Percentiles rank a stretch among this genome's conserved stretches.
phyloP scores from a whole-genome alignment of 345 rosid species.

The Psidium friedrichsthalianum region DNA sequence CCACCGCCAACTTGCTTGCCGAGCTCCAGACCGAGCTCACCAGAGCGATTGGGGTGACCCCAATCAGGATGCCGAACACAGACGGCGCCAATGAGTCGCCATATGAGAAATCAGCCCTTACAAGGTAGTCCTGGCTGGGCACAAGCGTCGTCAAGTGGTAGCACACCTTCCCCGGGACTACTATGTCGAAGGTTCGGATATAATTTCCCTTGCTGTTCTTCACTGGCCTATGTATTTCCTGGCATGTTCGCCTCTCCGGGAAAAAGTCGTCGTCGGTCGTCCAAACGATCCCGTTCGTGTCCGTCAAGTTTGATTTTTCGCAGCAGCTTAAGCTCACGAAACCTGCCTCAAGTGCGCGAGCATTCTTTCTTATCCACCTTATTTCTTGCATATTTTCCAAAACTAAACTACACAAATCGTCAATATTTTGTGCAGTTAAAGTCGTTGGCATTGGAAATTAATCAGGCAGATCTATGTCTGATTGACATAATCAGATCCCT shows the following conservation, averaged over 20 bases:
- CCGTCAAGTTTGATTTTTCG: conserved; percentile 13
- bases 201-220: conserved; percentile 1
- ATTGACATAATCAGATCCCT: neutral
- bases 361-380: neutral
- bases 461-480: neutral
- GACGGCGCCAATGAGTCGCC: conserved; percentile 2
- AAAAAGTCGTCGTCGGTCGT: conserved; percentile 28
- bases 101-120: conserved; percentile 28
- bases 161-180: conserved; percentile 32
- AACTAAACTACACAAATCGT: neutral
- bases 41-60: conserved; percentile 17
- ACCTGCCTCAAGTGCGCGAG: conserved; percentile 22
- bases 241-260: conserved; percentile 19
- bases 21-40: conserved; percentile 20
- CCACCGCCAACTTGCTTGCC: conserved; percentile 12
- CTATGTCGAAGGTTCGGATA: conserved; percentile 20
- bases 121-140: conserved; percentile 25
- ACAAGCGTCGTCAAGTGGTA: conserved; percentile 24
- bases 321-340: conserved; percentile 53
- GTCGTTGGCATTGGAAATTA: neutral
- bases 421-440: neutral
- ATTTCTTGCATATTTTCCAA: neutral
- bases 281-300: conserved; percentile 15
- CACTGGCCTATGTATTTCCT: conserved; percentile 2
- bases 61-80: conserved; percentile 22